A percentile compares a stretch with the other conserved stretches of the same genome.
These are phyloP conservation scores for Ceratobasidium sp. DNA, from an alignment of 1,284 basidiomycete species.

Conservation along the genomic window DNA sequence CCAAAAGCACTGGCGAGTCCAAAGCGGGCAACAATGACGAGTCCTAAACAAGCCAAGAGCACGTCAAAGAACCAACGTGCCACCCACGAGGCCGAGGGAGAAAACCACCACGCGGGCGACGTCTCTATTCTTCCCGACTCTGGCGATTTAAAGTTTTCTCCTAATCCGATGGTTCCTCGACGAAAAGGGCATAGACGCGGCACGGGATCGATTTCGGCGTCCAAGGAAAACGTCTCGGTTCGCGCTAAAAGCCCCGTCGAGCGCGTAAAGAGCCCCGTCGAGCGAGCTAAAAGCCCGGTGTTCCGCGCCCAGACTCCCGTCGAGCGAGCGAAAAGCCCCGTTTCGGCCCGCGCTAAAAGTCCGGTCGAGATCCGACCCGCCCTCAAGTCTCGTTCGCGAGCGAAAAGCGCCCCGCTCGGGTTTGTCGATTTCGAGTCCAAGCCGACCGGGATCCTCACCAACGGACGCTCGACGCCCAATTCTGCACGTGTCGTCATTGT, in stretches of 20 bases:
- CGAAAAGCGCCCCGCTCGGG: constrained; percentile 23
- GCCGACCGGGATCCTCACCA: constrained; percentile 24
- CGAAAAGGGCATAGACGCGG: constrained; percentile 24
- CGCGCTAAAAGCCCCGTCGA: neutral
- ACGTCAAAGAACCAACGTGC: neutral
- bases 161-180: neutral
- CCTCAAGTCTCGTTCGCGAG: constrained; percentile 13
- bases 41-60: no score
- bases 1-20: no score
- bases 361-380: no score
- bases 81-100: constrained; percentile 23
- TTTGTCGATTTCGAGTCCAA: constrained; percentile 1
- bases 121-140: constrained; percentile 14
- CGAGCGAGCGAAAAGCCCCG: neutral
- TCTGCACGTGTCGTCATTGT: constrained; percentile 21
- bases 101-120: neutral
- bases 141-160: constrained; percentile 29
- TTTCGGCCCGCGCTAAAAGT: no score
- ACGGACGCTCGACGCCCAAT: constrained; percentile 1
- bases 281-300: no score
- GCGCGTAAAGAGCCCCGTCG: neutral
- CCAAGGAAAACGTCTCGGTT: constrained; percentile 16
- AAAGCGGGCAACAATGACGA: no score
- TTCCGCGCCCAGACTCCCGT: neutral
- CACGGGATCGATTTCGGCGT: neutral